These are phyloP conservation scores for Pilobolus umbonatus DNA, from an alignment of 192 early-diverging fungal genomes.

Conservation along the genomic window DNA sequence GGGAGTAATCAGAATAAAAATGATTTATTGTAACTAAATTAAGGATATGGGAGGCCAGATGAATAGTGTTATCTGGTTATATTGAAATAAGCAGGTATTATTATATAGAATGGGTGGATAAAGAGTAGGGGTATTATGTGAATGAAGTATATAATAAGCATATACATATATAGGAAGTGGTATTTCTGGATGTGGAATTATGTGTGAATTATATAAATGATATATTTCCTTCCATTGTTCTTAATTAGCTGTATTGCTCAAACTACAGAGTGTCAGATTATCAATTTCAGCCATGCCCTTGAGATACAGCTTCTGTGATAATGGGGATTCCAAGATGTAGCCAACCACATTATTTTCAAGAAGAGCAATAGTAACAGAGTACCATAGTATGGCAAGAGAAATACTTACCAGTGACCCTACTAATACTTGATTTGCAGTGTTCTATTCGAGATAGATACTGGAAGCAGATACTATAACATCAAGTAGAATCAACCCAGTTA, in stretches of 20 bases:
- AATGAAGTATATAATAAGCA: no score
- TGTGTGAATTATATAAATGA: no score
- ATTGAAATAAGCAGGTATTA: no score
- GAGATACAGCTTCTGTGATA: conserved; percentile 40
- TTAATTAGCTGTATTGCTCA: conserved; percentile 34
- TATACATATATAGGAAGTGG: no score
- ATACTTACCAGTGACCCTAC: conserved; percentile 56
- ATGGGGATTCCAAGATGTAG: conserved; percentile 34
- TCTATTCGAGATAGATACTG: conserved; percentile 70
- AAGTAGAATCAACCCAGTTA: conserved; percentile 11
- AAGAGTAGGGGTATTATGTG: no score
- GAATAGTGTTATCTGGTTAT: no score
- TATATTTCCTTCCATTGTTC: no score
- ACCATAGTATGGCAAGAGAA: conserved; percentile 56
- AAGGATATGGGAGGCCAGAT: no score
- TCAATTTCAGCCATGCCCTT: conserved; percentile 40
- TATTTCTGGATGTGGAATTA: no score
- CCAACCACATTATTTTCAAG: conserved; percentile 37
- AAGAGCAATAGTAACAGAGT: conserved; percentile 28
- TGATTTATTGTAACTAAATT: no score
- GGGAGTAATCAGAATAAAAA: no score
- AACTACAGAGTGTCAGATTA: conserved; percentile 50
- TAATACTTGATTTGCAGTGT: conserved; percentile 67
- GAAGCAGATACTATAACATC: conserved; percentile 22
- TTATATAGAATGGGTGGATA: no score